Percentiles rank a stretch among this genome's conserved stretches.
phyloP scores from a whole-genome alignment of 345 rosid species.

The Xanthoceras sorbifolium region DNA sequence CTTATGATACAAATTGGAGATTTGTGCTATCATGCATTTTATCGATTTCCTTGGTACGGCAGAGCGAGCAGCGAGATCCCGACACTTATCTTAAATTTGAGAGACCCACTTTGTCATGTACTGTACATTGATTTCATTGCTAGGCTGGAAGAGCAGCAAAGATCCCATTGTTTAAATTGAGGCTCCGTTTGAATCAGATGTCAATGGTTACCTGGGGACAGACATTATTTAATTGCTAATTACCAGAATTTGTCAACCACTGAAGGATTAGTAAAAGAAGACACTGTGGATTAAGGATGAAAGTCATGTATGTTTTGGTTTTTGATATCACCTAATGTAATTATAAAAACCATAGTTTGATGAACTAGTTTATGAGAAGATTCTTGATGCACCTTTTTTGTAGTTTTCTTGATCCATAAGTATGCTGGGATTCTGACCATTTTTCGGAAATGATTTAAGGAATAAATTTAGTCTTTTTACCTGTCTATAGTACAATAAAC shows the following conservation, averaged over 20 bases:
- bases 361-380: background rate
- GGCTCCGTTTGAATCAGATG: background rate
- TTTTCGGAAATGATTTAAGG: background rate
- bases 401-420: background rate
- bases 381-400: background rate
- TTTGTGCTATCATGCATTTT: background rate
- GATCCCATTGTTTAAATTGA: background rate
- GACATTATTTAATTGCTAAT: no score
- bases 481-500: background rate
- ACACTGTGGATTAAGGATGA: background rate
- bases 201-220: background rate
- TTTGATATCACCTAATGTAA: no score
- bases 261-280: no score
- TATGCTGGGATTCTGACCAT: background rate
- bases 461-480: no score
- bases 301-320: background rate
- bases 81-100: background rate
- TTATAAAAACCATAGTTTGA: background rate
- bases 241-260: background rate
- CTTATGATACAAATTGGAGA: background rate
- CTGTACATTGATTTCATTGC: no score
- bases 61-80: background rate
- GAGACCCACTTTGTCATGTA: no score
- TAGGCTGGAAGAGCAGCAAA: no score
- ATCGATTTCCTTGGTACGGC: background rate